Base-by-base conservation (phyloP, 129 eudicot genomes). In the Centrapalus pauciflorus region DNA sequence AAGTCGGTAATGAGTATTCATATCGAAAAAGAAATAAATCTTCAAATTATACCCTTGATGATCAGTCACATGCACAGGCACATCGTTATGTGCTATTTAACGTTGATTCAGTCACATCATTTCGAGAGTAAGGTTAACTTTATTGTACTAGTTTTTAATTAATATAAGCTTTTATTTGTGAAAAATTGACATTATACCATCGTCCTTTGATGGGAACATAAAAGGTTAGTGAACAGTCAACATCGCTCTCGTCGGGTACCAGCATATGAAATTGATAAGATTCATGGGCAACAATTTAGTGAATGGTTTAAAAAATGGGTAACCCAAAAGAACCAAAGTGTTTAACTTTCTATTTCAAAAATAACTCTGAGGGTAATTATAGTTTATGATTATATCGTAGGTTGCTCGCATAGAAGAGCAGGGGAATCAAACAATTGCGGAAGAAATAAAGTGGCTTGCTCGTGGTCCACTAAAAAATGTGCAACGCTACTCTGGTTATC, bases 111-210 rank as follows among this genome's bases (percentile, higher is more conserved):
- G 14, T 60, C 24, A 60, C 61, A 1, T 6, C 4, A 24, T 55
- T 55, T 10, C 61, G 61, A 55, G 32, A 55, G 61, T 55, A n/a
- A 55, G n/a, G n/a, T n/a, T n/a, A n/a, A n/a, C n/a, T n/a, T n/a
- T n/a, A n/a, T n/a, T n/a, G 61, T 11, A 5, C 1, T 23, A 9
- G 3, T 26, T 11, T 12, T 1, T 55, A 21, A 50, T 50, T 28
- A 50, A 9, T 25, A 4, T 5, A 0, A 7, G 17, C 14, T 28
- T 27, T 56, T 26, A 56, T n/a, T n/a, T n/a, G n/a, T n/a, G n/a
- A n/a, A n/a, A n/a, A n/a, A 11, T 5, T 0, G 12, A 50, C 25
- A n/a, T 17, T 3, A 19, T 2, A 11, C 5, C 23, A 55, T 25
- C 1, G 0, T 25, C 26, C 26, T 0, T 55, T 13, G 7, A 12